Conservation (phyloP, 2,329 filamentous ascomycete species). For the Pseudogymnoascus sp. region DNA sequence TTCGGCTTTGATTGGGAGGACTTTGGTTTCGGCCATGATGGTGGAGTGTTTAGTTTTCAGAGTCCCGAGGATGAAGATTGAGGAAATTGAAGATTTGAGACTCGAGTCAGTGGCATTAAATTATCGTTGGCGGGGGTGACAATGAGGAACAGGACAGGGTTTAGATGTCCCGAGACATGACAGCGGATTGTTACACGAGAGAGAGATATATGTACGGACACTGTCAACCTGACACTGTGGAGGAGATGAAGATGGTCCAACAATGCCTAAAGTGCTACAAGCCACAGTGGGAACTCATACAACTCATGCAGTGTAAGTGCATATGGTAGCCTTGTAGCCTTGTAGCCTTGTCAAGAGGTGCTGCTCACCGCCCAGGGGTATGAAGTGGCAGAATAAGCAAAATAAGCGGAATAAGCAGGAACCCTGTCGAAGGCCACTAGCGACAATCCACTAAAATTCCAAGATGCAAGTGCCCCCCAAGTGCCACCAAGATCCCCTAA, state of each 20-base stretch:
- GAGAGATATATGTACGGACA: neutral
- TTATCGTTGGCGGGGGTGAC: neutral
- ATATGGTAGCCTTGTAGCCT: neutral
- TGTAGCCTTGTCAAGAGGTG: neutral
- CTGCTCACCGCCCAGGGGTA: neutral
- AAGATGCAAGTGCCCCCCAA: neutral
- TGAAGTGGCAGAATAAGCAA: neutral
- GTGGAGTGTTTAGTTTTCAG: neutral
- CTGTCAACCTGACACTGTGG: neutral
- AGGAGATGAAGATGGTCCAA: neutral
- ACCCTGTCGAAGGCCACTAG: neutral
- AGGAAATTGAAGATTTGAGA: neutral
- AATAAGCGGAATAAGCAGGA: neutral
- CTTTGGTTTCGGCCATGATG: neutral
- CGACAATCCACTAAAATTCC: neutral
- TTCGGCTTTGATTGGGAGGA: slow-evolving; percentile 2
- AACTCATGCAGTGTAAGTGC: neutral
- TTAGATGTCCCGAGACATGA: neutral
- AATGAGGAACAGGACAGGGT: neutral
- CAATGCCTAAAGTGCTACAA: neutral
- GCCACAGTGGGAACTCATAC: neutral
- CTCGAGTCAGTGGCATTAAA: neutral
- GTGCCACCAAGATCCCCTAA: neutral
- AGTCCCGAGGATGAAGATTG: neutral
- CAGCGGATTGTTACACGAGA: neutral